Conservation (phyloP, 2,329 filamentous ascomycete species). For the Pseudonectria buxi region DNA sequence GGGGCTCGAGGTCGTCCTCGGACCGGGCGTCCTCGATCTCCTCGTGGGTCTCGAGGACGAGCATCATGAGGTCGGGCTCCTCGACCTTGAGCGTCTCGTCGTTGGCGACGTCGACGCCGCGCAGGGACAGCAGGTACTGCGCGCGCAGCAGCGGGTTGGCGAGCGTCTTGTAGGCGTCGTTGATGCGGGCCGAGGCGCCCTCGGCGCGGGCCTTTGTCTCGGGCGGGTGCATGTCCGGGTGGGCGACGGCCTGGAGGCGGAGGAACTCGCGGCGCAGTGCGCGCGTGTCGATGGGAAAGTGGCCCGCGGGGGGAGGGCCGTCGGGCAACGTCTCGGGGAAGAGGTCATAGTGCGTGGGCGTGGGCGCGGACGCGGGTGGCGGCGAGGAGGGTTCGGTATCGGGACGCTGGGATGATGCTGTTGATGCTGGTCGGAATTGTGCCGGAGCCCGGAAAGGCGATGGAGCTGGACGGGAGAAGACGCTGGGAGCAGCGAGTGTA, state of each 20-base stretch:
- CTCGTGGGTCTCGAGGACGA: conserved; percentile 75
- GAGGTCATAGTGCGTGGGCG: conserved; percentile 69
- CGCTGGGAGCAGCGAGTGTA: conserved; percentile 2
- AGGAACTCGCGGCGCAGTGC: conserved; percentile 80
- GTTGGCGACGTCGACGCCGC: conserved; percentile 69
- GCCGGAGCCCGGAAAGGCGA: conserved; percentile 4
- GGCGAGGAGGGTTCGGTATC: conserved; percentile 3
- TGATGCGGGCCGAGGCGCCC: conserved; percentile 73
- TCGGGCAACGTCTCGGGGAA: conserved; percentile 73
- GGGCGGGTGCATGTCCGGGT: conserved; percentile 62
- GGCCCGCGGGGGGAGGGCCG: conserved; percentile 70
- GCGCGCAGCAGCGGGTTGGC: conserved; percentile 70
- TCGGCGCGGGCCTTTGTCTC: conserved; percentile 58
- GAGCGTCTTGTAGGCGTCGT: conserved; percentile 86
- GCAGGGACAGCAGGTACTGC: conserved; percentile 75
- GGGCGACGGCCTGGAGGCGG: conserved; percentile 67
- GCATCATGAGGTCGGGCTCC: conserved; percentile 63
- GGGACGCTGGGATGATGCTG: conserved; percentile 6
- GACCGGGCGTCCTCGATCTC: conserved; percentile 62
- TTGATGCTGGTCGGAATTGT: conserved; percentile 8
- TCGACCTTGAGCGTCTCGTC: conserved; percentile 70
- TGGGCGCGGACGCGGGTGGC: conserved; percentile 10
- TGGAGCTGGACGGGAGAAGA: conserved; percentile 1
- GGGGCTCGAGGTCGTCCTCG: conserved; percentile 55
- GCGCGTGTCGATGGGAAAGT: conserved; percentile 66